These are phyloP conservation scores for Epithemia pelagica DNA, from an alignment of 108 stramenopile species.

Conservation along the genomic window DNA sequence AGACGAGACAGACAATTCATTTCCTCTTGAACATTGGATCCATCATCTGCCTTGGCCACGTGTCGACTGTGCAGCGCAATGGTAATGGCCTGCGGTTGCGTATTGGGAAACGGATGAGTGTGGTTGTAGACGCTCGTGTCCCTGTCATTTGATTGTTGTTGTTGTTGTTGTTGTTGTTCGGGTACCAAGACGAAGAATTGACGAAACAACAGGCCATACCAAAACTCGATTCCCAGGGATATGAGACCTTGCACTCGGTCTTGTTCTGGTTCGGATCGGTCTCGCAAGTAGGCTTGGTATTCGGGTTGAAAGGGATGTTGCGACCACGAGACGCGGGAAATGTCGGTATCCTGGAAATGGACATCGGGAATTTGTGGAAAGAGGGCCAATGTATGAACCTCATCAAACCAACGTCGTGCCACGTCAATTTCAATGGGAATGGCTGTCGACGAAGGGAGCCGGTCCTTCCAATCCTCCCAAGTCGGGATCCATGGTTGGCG, in stretches of 20 bases:
- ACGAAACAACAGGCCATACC: conserved; percentile 16
- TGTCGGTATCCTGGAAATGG: neutral
- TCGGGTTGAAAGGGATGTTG: conserved; percentile 8
- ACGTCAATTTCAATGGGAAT: conserved; percentile 5
- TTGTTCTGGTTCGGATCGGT: neutral
- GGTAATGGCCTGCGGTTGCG: conserved; percentile 4
- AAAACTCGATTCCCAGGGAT: conserved; percentile 8
- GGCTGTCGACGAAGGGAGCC: neutral
- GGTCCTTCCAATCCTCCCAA: conserved; percentile 17
- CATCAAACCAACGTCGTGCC: neutral
- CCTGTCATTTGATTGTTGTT: neutral
- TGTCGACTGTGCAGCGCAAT: conserved; percentile 27
- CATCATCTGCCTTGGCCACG: conserved; percentile 35
- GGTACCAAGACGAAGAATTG: conserved; percentile 12
- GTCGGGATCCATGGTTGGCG: conserved; percentile 24
- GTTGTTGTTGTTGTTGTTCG: neutral
- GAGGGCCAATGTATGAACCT: conserved; percentile 9
- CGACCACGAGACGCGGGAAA: conserved; percentile 15
- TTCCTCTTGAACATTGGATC: conserved; percentile 37
- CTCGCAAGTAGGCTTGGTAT: conserved; percentile 11
- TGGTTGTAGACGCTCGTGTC: neutral
- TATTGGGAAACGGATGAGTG: no score
- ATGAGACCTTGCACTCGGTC: neutral
- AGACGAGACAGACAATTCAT: conserved; percentile 12
- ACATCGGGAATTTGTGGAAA: conserved; percentile 29